Conservation (phyloP, 2,329 filamentous ascomycete genomes). For the Penicillium nordicum region DNA sequence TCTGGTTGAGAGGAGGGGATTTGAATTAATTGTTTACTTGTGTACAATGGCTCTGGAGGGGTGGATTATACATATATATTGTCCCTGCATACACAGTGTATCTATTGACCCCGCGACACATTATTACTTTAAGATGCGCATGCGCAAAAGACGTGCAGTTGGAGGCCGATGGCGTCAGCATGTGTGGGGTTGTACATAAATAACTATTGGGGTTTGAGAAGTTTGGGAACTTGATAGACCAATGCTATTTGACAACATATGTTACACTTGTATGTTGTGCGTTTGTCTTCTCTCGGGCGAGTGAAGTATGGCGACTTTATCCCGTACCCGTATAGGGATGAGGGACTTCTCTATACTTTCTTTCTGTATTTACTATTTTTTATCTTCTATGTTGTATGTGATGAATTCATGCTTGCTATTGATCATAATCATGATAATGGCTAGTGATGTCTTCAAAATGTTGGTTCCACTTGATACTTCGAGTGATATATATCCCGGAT, state of each 20-base stretch:
- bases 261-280: background rate
- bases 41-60: background rate
- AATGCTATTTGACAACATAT: background rate
- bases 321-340: too few species aligned
- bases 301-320: background rate
- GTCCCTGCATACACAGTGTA: background rate
- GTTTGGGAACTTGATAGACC: too few species aligned
- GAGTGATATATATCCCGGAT: background rate
- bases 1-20: too few species aligned
- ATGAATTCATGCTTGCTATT: background rate
- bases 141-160: conserved; percentile 21
- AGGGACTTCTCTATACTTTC: background rate
- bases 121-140: background rate
- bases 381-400: background rate
- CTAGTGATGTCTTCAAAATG: background rate
- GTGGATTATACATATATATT: conserved; percentile 9
- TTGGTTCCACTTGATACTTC: background rate
- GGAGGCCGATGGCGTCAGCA: conserved; percentile 28
- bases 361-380: background rate
- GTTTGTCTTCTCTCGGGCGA: background rate
- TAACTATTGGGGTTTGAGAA: background rate
- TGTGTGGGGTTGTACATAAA: background rate
- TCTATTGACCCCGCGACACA: conserved; percentile 11
- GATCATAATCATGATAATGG: background rate
- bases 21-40: background rate